Evolutionary conservation across 768 basidiomycete species (phyloP).

Genomic region (Jaapia argillacea): DNA sequence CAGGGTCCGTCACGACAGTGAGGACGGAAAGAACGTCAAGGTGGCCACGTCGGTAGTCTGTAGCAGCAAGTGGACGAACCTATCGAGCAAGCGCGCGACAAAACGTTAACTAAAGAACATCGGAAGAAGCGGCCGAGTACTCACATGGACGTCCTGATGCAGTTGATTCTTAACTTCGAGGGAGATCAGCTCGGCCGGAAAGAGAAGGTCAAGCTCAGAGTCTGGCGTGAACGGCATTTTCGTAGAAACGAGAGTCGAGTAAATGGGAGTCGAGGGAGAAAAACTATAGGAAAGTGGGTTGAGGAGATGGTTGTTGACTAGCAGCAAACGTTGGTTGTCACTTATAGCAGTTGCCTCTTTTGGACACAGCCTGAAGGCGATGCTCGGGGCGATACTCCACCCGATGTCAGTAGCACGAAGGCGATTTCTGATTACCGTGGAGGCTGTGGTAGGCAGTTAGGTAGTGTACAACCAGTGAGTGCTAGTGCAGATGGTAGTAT

Average conservation of each 20-base stretch:
- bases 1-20: slow-evolving; percentile 57
- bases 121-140: slow-evolving; percentile 10
- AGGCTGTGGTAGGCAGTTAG: too few species aligned
- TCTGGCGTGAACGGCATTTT: slow-evolving; percentile 48
- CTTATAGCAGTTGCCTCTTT: background rate
- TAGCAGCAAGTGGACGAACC: slow-evolving; percentile 85
- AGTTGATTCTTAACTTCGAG: slow-evolving; percentile 47
- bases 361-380: too few species aligned
- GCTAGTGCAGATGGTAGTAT: too few species aligned
- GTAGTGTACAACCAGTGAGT: too few species aligned
- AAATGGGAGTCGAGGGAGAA: background rate
- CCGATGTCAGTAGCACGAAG: too few species aligned
- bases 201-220: slow-evolving; percentile 64
- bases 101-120: background rate
- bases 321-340: background rate
- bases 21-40: slow-evolving; percentile 73
- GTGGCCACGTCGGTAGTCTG: slow-evolving; percentile 78
- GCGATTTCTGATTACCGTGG: too few species aligned
- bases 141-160: slow-evolving; percentile 58
- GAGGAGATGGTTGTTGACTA: background rate
- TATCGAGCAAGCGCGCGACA: slow-evolving; percentile 16
- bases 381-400: too few species aligned
- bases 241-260: slow-evolving; percentile 1
- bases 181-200: slow-evolving; percentile 65
- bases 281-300: background rate